A percentile compares a stretch with the other conserved stretches of the same genome.
These are phyloP conservation scores for Malassezia sp. DNA, from an alignment of 1,284 basidiomycete species.

Conservation along the genomic window DNA sequence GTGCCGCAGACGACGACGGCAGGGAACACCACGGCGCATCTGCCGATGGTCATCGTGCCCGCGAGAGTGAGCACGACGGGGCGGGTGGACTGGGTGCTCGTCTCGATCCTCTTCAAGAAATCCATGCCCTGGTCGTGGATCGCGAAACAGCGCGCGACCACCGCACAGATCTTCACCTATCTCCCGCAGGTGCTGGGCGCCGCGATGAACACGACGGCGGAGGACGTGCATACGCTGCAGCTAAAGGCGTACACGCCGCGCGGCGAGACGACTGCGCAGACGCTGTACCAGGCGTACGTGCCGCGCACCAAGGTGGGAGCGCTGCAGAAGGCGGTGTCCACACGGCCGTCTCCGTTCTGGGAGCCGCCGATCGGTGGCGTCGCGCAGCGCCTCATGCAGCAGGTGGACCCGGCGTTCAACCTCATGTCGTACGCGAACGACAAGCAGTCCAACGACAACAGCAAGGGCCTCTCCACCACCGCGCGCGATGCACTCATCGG, in stretches of 20 bases:
- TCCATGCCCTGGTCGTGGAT: constrained; percentile 37
- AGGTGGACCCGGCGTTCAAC: constrained; percentile 34
- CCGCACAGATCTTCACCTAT: constrained; percentile 42
- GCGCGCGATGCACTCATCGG: constrained; percentile 32
- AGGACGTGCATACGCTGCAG: constrained; percentile 20
- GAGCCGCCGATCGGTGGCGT: constrained; percentile 2
- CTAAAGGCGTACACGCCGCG: constrained; percentile 18
- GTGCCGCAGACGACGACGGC: too few species aligned
- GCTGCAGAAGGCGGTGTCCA: not conserved
- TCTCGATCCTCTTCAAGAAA: constrained; percentile 33
- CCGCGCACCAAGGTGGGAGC: constrained; percentile 5
- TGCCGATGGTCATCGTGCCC: constrained; percentile 3
- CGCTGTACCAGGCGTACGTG: constrained; percentile 36
- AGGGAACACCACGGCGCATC: too few species aligned
- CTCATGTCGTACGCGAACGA: constrained; percentile 15
- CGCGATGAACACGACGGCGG: constrained; percentile 8
- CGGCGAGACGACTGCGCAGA: not conserved
- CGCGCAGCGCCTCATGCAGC: constrained; percentile 26
- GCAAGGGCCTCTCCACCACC: constrained; percentile 7
- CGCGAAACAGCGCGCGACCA: constrained; percentile 30
- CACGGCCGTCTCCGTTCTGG: not conserved
- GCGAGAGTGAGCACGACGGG: not conserved
- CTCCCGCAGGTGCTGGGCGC: constrained; percentile 34
- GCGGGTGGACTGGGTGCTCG: not conserved
- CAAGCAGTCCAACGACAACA: constrained; percentile 5